A percentile compares a stretch with the other conserved stretches of the same genome.
These are phyloP conservation scores for Microdochium nivale DNA, from an alignment of 2,329 filamentous ascomycete species.

Conservation along the genomic window DNA sequence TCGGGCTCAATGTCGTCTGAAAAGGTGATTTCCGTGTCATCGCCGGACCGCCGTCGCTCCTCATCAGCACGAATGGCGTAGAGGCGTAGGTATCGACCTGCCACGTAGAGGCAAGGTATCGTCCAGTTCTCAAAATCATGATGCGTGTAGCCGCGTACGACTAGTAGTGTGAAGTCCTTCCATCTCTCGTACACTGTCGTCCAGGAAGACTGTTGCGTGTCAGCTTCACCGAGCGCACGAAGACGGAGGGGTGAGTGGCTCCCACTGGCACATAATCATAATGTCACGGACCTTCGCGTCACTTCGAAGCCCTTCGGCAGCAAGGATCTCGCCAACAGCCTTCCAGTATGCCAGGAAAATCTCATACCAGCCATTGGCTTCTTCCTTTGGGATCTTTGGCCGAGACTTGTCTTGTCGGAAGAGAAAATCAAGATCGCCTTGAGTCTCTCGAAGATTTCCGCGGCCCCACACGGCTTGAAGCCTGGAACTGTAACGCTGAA, in stretches of 20 bases:
- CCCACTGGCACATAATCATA: not conserved
- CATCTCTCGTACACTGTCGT: conserved; percentile 78
- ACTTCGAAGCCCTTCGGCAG: conserved; percentile 44
- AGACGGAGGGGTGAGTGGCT: not conserved
- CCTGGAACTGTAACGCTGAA: conserved; percentile 55
- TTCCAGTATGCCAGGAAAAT: conserved; percentile 82
- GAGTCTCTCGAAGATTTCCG: conserved; percentile 57
- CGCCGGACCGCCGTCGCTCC: conserved; percentile 39
- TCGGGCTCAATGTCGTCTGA: conserved; percentile 78
- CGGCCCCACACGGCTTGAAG: conserved; percentile 64
- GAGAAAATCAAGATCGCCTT: conserved; percentile 64
- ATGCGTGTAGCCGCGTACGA: conserved; percentile 76
- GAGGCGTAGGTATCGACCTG: conserved; percentile 75
- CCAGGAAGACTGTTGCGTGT: conserved; percentile 53
- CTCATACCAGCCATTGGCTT: conserved; percentile 76
- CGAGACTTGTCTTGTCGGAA: conserved; percentile 52
- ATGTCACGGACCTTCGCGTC: conserved; percentile 17
- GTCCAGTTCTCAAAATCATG: conserved; percentile 80
- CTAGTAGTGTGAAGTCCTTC: conserved; percentile 71
- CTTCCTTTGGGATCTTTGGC: conserved; percentile 50
- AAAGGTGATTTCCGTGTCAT: conserved; percentile 38
- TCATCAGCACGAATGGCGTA: conserved; percentile 90
- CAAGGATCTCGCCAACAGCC: conserved; percentile 64
- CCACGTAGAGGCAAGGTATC: conserved; percentile 79
- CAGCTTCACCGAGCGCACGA: conserved; percentile 16